Evolutionary conservation across 495 filamentous ascomycete species (phyloP).

Genomic region (Tetracladium marchalianum): DNA sequence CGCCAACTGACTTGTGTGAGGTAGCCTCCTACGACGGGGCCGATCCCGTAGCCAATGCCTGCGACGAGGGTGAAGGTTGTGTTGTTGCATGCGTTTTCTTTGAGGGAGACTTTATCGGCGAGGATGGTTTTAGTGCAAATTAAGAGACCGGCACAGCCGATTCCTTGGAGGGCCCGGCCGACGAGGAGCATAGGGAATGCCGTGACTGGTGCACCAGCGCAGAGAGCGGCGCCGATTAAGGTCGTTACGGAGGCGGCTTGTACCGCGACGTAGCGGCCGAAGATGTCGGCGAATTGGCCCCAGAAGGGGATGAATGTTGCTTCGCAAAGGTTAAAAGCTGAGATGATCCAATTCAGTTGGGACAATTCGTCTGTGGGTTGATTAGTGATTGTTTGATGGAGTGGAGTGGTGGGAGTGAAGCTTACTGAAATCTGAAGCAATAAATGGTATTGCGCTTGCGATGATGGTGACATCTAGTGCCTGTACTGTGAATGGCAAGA

Average conservation of each 20-base stretch:
- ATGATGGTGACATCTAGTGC: slow-evolving; percentile 51
- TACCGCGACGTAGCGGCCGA: slow-evolving; percentile 40
- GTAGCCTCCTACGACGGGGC: slow-evolving; percentile 41
- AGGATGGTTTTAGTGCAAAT: slow-evolving; percentile 45
- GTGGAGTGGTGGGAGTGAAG: not conserved
- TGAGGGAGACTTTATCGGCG: slow-evolving; percentile 44
- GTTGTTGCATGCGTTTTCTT: slow-evolving; percentile 49
- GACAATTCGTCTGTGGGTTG: slow-evolving; percentile 22
- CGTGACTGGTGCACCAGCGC: slow-evolving; percentile 38
- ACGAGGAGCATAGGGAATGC: slow-evolving; percentile 44
- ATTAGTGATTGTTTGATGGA: not conserved
- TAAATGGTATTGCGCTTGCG: slow-evolving; percentile 46
- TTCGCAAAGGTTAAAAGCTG: slow-evolving; percentile 50
- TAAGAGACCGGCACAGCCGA: slow-evolving; percentile 42
- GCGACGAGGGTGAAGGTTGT: slow-evolving; percentile 41
- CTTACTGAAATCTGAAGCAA: slow-evolving; percentile 49
- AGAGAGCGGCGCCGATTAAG: slow-evolving; percentile 39
- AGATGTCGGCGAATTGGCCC: slow-evolving; percentile 49
- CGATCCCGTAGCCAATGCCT: slow-evolving; percentile 41
- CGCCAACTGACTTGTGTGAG: slow-evolving; percentile 39
- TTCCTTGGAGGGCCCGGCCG: slow-evolving; percentile 47
- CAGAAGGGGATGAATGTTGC: slow-evolving; percentile 53
- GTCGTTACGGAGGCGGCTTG: slow-evolving; percentile 37
- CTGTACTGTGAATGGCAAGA: slow-evolving; percentile 40
- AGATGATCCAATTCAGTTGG: slow-evolving; percentile 55